Evolutionary conservation across 208 protist genomes (phyloP).

Genomic region (Paratrypanosoma confusum): DNA sequence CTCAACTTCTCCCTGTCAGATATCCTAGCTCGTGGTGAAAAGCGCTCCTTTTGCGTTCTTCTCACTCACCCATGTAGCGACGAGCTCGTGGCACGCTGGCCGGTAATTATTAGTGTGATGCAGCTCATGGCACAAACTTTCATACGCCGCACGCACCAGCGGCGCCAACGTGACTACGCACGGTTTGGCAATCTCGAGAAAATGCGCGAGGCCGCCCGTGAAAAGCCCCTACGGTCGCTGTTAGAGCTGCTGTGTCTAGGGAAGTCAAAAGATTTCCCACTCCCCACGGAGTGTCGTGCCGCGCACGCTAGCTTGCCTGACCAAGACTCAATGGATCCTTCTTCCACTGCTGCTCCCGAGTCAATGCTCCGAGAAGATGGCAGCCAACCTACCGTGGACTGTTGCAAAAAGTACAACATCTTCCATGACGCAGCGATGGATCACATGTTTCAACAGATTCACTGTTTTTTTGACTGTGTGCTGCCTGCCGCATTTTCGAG

Average conservation of each 20-base stretch:
- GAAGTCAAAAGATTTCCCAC: no score
- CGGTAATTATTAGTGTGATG: slow-evolving; percentile 18
- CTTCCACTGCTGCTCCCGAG: no score
- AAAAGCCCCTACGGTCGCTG: slow-evolving; percentile 38
- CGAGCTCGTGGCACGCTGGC: slow-evolving; percentile 42
- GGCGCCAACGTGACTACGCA: slow-evolving; percentile 46
- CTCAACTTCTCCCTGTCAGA: slow-evolving; percentile 65
- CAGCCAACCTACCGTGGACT: no score
- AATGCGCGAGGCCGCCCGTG: slow-evolving; percentile 41
- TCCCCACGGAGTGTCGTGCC: no score
- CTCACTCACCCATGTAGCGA: slow-evolving; percentile 43
- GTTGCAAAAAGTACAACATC: no score
- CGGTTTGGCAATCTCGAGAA: slow-evolving; percentile 43
- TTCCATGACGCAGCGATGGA: slow-evolving; percentile 12
- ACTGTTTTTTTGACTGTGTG: slow-evolving; percentile 25
- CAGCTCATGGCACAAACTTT: slow-evolving; percentile 33
- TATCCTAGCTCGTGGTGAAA: slow-evolving; percentile 72
- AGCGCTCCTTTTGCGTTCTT: slow-evolving; percentile 60
- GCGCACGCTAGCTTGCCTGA: no score
- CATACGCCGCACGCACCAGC: slow-evolving; percentile 15
- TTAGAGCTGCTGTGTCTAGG: slow-evolving; percentile 20
- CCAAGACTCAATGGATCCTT: no score
- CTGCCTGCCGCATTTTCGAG: slow-evolving; percentile 23
- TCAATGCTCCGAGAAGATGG: no score
- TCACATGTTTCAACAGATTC: slow-evolving; percentile 6